Base-by-base conservation (phyloP, 768 basidiomycete genomes). In the Termitomyces sp. region DNA sequence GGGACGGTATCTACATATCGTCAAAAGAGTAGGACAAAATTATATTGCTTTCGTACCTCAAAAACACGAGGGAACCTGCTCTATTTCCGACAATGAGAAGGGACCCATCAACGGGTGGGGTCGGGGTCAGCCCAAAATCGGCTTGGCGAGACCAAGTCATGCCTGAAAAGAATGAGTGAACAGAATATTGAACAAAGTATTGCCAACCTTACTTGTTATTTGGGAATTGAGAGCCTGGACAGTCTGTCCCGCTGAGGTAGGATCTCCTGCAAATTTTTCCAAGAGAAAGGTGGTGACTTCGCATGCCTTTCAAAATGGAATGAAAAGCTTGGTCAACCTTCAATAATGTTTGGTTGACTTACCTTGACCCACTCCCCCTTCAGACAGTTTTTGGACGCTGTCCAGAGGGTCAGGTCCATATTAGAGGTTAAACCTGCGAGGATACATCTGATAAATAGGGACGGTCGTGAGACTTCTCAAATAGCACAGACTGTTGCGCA, bases 361-460 rank as follows among this genome's bases (percentile, higher is more conserved):
- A 83, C 90, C 67, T 78, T 84, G 6, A 61, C 55, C 90, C 90
- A 92, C 72, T 88, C 81, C 45, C 90, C 88, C 57, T 79, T 86
- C 22, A 90, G 63, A 58, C 78, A 78, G 62, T 91, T 87, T 62
- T 87, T 87, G 1, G 70, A 68, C 2, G 88, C 77, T 10, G 70
- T 72, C 87, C 85, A 92, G 12, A 92, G 70, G 14, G 79, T 77
- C 24, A 90, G 67, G 66, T 92, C 88, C 78, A 87, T 77, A 60
- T 91, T 91, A 15, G 88, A 85, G 55, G 78, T 89, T 55, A 91
- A 71, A 19, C 82, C 73, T 2, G 81, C 87, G 48, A 90, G 64
- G 24, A 90, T 67, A 59, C 88, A 90, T 53, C 89, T 91, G 57
- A 51, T 22, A 42, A 22, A 15, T 26, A 44, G 26, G 12, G 1